phyloP scores from a whole-genome alignment of 2,329 filamentous ascomycete species.

The Xylariaceae sp. region DNA sequence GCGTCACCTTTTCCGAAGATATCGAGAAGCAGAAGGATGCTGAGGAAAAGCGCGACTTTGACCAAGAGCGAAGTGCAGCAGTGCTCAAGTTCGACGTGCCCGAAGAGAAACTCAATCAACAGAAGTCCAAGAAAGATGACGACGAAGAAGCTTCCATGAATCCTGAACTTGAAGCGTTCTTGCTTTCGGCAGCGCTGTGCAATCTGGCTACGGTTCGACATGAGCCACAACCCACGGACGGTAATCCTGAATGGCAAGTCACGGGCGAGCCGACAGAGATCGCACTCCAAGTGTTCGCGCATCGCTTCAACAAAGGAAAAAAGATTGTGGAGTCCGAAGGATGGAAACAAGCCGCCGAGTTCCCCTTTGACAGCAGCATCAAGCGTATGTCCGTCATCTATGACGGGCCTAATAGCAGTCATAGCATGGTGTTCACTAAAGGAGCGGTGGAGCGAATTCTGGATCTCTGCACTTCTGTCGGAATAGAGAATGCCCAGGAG shows the following conservation, averaged over 20 bases:
- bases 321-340: conserved; percentile 45
- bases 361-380: conserved; percentile 73
- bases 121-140: conserved; percentile 30
- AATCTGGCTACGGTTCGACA: conserved; percentile 59
- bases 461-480: conserved; percentile 49
- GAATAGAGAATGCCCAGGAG: conserved; percentile 36
- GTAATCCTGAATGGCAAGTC: conserved; percentile 58
- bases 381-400: conserved; percentile 80
- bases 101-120: conserved; percentile 45
- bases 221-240: conserved; percentile 47
- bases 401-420: conserved; percentile 40
- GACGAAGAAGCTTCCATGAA: conserved; percentile 39
- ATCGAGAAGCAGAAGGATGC: conserved; percentile 30
- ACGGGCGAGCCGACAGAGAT: conserved; percentile 72
- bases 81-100: conserved; percentile 61
- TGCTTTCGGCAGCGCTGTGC: conserved; percentile 57
- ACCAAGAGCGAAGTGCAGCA: conserved; percentile 55
- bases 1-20: conserved; percentile 40
- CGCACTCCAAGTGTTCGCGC: conserved; percentile 70
- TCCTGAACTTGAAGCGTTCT: conserved; percentile 45
- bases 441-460: conserved; percentile 59
- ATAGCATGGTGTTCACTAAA: conserved; percentile 56
- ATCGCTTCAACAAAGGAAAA: conserved; percentile 60
- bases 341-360: conserved; percentile 66
- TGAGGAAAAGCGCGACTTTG: conserved; percentile 49